Base-by-base conservation (phyloP, 176 grass and related monocot species). In the Aegilops longissima region DNA sequence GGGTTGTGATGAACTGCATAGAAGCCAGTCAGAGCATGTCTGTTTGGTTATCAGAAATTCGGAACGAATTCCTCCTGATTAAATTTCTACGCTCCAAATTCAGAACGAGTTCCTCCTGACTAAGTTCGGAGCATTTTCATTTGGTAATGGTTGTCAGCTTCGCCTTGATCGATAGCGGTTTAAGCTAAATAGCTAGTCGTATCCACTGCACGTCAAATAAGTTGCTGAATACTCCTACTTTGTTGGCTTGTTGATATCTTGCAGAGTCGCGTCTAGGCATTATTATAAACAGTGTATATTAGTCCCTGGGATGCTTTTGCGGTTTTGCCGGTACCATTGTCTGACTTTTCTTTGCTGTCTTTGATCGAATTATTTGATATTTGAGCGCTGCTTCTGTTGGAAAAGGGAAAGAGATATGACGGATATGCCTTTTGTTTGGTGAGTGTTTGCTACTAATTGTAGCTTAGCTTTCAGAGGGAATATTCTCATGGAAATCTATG, bases 401-500 rank as follows among this genome's bases (percentile, higher is more conserved):
- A 83, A 85, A 85, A 52, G 80, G 49, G 30, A 17, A 35, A 21
- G 16, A 38, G 66, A 29, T 61, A 47, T 63, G 12, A 62, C n/a
- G 3, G 29, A 71, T 78, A 71, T 86, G 64, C 39, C 78, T 12
- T 78, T 35, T 86, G 24, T 31, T 78, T 54, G 49, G 30, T 79
- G 1, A 35, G 54, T 52, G 71, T 71, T 30, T 39, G 11, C 29
- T 72, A 72, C 52, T 13, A 64, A 90, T 86, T 65, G 6, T 36
- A 27, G 45, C 70, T 18, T 82, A 39, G 21, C 70, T 70, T 82
- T 29, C 29, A 4, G 38, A 39, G 25, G 8, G 79, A 86, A 90
- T 90, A 86, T 86, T 86, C 79, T 65, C 18, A 40, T 30, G 63
- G 64, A 83, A 90, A 83, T 73, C 49, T 54, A 58, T 70, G 3